These are phyloP conservation scores for Aspergillus sclerotioniger DNA, from an alignment of 495 filamentous ascomycete species.

Conservation along the genomic window DNA sequence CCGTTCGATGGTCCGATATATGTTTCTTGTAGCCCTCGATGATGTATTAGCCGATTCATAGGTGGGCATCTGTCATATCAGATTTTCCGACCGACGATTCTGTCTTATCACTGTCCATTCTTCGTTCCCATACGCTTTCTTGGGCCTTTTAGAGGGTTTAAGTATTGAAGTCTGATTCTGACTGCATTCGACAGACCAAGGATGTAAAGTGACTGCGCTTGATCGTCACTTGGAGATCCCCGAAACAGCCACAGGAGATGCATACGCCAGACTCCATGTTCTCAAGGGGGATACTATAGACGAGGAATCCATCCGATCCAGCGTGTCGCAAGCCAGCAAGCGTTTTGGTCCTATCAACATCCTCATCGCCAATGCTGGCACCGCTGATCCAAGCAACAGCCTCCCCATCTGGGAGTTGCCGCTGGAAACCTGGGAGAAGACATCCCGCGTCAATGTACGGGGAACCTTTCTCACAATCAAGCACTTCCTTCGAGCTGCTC, in stretches of 20 bases:
- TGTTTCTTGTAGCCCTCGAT: no score
- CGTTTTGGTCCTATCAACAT: slow-evolving; percentile 54
- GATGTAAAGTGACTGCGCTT: slow-evolving; percentile 54
- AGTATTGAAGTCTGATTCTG: neutral
- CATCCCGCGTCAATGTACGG: slow-evolving; percentile 47
- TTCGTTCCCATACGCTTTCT: no score
- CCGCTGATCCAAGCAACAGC: slow-evolving; percentile 41
- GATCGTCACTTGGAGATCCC: slow-evolving; percentile 32
- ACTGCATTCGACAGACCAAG: slow-evolving; percentile 38
- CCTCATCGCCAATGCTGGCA: slow-evolving; percentile 51
- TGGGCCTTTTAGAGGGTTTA: neutral
- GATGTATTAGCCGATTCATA: no score
- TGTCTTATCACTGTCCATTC: no score
- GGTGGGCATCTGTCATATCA: no score
- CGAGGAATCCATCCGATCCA: slow-evolving; percentile 44
- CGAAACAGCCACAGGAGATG: slow-evolving; percentile 20
- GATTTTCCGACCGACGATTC: no score
- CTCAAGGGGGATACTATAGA: slow-evolving; percentile 47
- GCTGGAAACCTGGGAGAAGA: slow-evolving; percentile 50
- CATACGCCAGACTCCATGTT: slow-evolving; percentile 33
- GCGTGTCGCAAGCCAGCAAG: slow-evolving; percentile 40
- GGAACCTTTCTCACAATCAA: slow-evolving; percentile 59
- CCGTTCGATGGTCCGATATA: neutral
- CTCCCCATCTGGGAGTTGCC: slow-evolving; percentile 56
- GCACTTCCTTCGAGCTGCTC: slow-evolving; percentile 48